Evolutionary conservation across 2,329 filamentous ascomycete genomes (phyloP).

Genomic region (Colletotrichum sp.): DNA sequence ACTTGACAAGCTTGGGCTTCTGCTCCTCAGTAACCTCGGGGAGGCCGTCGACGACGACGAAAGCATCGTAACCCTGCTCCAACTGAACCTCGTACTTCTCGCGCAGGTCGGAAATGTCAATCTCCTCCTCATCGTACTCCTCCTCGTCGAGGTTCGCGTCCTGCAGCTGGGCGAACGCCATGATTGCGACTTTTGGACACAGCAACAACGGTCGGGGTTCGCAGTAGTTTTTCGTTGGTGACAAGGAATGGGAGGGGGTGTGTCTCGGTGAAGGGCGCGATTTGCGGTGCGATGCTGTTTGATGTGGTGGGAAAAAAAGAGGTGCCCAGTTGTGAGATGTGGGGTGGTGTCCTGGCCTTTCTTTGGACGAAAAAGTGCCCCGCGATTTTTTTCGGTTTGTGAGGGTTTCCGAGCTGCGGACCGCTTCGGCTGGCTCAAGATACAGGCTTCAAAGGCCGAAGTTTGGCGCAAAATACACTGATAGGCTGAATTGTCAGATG

Average conservation of each 20-base stretch:
- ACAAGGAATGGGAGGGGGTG: not conserved
- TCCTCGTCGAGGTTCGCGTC: conserved; percentile 88
- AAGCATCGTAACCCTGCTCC: conserved; percentile 94
- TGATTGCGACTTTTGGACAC: conserved; percentile 55
- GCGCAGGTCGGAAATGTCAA: conserved; percentile 92
- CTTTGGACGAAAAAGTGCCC: conserved; percentile 18
- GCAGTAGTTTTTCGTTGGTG: not conserved
- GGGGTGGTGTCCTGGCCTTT: conserved; percentile 5
- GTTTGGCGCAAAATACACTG: not conserved
- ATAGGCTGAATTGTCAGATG: not conserved
- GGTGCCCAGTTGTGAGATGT: conserved; percentile 14
- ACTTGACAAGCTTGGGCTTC: conserved; percentile 94
- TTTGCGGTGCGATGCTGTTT: conserved; percentile 12
- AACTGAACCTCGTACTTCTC: conserved; percentile 96
- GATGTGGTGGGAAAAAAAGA: conserved; percentile 22
- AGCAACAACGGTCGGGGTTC: conserved; percentile 1
- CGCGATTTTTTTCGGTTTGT: conserved; percentile 18
- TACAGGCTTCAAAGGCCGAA: not conserved
- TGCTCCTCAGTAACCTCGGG: conserved; percentile 88
- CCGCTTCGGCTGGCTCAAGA: not conserved
- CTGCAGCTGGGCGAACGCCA: conserved; percentile 94
- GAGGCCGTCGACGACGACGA: conserved; percentile 94
- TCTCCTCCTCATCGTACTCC: conserved; percentile 88
- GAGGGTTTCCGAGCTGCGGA: conserved; percentile 13
- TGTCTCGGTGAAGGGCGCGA: conserved; percentile 16